Conservation (phyloP, 306 rosid genomes). For the Rosa lucieae region DNA sequence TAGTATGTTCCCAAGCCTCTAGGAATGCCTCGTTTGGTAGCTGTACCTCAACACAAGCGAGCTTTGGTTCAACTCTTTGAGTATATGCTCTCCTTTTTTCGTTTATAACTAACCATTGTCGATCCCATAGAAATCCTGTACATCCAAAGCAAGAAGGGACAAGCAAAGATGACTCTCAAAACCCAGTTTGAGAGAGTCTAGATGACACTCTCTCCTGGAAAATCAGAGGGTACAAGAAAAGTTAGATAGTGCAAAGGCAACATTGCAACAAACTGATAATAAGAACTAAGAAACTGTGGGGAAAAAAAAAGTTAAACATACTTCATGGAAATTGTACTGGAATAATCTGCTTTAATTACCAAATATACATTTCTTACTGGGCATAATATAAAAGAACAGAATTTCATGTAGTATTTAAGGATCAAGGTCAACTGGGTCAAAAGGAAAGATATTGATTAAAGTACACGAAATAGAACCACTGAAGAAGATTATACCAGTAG, state of each 20-base stretch:
- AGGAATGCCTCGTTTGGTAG: too few species aligned
- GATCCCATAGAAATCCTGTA: too few species aligned
- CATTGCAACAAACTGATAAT: background rate
- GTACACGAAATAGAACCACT: background rate
- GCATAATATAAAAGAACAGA: background rate
- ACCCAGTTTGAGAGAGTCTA: background rate
- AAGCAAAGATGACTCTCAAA: background rate
- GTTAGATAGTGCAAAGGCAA: background rate
- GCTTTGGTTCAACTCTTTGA: too few species aligned
- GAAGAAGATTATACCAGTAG: constrained; percentile 46
- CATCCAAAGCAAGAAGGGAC: too few species aligned
- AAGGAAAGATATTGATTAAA: background rate
- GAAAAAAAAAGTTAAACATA: background rate
- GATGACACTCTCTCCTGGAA: background rate
- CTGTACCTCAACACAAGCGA: too few species aligned
- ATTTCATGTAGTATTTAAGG: background rate
- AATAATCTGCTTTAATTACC: background rate
- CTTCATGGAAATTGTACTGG: background rate
- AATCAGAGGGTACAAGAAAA: background rate
- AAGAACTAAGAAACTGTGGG: too few species aligned
- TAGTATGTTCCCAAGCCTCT: too few species aligned
- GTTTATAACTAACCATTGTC: too few species aligned
- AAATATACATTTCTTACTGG: background rate
- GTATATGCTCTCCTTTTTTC: too few species aligned
- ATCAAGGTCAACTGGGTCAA: background rate